Percentiles rank a stretch among this genome's conserved stretches.
These are phyloP conservation scores for Kodamaea restingae DNA, from an alignment of 805 yeast genomes.

Conservation along the genomic window DNA sequence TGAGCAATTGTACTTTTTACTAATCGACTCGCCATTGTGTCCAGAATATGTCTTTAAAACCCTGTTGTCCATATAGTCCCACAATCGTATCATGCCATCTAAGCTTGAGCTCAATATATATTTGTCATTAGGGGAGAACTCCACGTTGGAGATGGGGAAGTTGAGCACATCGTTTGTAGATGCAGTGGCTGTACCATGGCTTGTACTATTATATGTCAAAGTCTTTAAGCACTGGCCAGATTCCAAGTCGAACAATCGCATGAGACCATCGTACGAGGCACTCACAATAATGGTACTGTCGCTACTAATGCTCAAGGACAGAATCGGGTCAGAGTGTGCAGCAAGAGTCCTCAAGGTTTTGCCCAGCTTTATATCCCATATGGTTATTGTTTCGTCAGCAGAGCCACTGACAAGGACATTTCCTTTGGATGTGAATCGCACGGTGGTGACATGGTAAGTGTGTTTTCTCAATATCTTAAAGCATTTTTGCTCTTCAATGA, in stretches of 20 bases:
- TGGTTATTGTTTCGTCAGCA: slow-evolving; percentile 83
- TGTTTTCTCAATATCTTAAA: slow-evolving; percentile 63
- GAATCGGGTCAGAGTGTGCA: slow-evolving; percentile 91
- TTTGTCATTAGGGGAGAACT: slow-evolving; percentile 75
- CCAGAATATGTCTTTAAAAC: slow-evolving; percentile 66
- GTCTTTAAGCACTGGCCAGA: slow-evolving; percentile 93
- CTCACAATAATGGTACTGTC: slow-evolving; percentile 82
- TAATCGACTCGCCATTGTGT: slow-evolving; percentile 26
- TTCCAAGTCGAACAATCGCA: slow-evolving; percentile 82
- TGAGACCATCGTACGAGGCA: slow-evolving; percentile 87
- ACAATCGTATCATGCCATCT: slow-evolving; percentile 73
- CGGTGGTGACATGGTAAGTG: slow-evolving; percentile 76
- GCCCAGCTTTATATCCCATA: slow-evolving; percentile 83
- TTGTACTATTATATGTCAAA: slow-evolving; percentile 67
- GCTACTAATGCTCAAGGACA: slow-evolving; percentile 65
- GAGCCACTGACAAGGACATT: slow-evolving; percentile 77
- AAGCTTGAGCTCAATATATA: slow-evolving; percentile 73
- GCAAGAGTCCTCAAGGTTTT: slow-evolving; percentile 71
- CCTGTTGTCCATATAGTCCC: slow-evolving; percentile 82
- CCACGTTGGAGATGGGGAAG: slow-evolving; percentile 72
- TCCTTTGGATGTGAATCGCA: slow-evolving; percentile 69
- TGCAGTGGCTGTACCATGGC: slow-evolving; percentile 56
- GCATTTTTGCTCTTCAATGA: slow-evolving; percentile 47
- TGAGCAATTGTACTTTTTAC: slow-evolving; percentile 52
- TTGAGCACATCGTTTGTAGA: slow-evolving; percentile 45